Evolutionary conservation across 148 eudicot genomes (phyloP), one percentile per base, ranked within the genome.

Genomic region (Salicornia ramosissima): DNA sequence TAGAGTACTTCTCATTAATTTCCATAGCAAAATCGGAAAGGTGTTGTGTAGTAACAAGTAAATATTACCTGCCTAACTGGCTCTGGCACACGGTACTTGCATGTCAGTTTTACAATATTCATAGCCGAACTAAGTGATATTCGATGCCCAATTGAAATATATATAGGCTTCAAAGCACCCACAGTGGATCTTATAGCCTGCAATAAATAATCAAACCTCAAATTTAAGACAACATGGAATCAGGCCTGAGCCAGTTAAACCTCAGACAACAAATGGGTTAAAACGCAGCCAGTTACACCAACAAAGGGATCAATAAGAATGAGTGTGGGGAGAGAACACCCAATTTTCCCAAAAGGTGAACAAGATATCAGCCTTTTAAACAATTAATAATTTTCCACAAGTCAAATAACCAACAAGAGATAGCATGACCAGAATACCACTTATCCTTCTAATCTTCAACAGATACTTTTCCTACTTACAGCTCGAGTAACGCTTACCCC

Each of bases 1-100:
- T 31, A 58, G 10, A 58, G 26, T 58, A 13, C 60, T 28, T 16
- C 60, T 55, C 2, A 55, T 55, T 55, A 10, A 2, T 26, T 10
- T 28, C 33, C 60, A 55, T 11, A 55, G 25, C 18, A n/a, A n/a
- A n/a, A n/a, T n/a, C 10, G 2, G 2, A 16, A 2, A 36, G 31
- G 15, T 33, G 63, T 16, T 14, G n/a, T n/a, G n/a, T 19, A n/a
- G 10, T 19, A 34, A 33, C 56, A 60, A 46, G 36, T 34, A 33
- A 40, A 40, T 40, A 12, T 46, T 78, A 89, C 97, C 97, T 93
- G 98, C 56, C 98, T 82, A 67, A 87, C 82, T 65, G 98, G 96
- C 86, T 94, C 98, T 45, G 98, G 97, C 24, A 94, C 77, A 62
- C 98, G 96, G 68, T 76, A 87, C 75, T 80, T 86, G 84, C 96